Evolutionary conservation across 768 basidiomycete species (phyloP).

Genomic region (Collybia sordida): DNA sequence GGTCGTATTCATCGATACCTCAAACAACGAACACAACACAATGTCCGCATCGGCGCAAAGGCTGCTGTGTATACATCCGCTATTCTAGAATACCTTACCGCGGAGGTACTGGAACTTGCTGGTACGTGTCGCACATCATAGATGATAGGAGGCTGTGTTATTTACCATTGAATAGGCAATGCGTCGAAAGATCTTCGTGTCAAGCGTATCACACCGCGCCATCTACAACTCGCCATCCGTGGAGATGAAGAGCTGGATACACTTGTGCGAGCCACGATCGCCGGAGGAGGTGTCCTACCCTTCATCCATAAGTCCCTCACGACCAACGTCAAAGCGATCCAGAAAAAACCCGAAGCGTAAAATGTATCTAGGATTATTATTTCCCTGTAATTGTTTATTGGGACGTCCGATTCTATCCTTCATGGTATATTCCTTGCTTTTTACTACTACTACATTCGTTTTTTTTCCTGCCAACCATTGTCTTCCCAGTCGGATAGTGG

Average conservation of each 20-base stretch:
- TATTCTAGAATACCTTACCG: conserved; percentile 93
- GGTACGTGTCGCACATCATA: conserved; percentile 50
- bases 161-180: conserved; percentile 58
- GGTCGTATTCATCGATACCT: conserved; percentile 97
- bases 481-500: conserved; percentile 6
- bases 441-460: conserved; percentile 3
- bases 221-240: conserved; percentile 93
- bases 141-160: not conserved
- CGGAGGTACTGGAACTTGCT: conserved; percentile 93
- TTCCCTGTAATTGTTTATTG: not conserved
- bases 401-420: not conserved
- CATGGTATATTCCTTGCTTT: not conserved
- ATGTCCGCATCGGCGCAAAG: conserved; percentile 95
- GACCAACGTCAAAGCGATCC: conserved; percentile 41
- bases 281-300: conserved; percentile 84
- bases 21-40: conserved; percentile 89
- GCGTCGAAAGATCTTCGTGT: conserved; percentile 97
- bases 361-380: not conserved
- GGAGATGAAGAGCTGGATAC: conserved; percentile 98
- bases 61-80: conserved; percentile 97
- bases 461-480: conserved; percentile 6
- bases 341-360: conserved; percentile 43
- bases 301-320: conserved; percentile 89
- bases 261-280: conserved; percentile 91
- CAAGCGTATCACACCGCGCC: conserved; percentile 95